Percentiles rank a stretch among this genome's conserved stretches.
These are phyloP conservation scores for Saccharomyces jurei DNA, from an alignment of 805 yeast genomes.

Conservation along the genomic window DNA sequence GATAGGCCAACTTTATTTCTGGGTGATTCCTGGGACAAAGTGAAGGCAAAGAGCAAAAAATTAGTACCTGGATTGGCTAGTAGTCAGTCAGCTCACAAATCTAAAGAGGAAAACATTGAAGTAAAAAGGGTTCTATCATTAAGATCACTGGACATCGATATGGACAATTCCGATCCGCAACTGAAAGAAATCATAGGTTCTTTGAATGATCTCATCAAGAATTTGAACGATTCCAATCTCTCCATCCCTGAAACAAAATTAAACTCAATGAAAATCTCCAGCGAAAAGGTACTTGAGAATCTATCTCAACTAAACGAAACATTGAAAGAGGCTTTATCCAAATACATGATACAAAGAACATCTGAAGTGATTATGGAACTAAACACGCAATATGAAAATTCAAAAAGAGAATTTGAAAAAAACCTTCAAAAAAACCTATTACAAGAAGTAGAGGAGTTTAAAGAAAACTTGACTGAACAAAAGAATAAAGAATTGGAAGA, in stretches of 20 bases:
- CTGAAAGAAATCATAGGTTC: slow-evolving; percentile 16
- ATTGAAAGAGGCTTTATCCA: slow-evolving; percentile 10
- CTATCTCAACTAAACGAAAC: slow-evolving; percentile 11
- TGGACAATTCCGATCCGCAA: slow-evolving; percentile 4
- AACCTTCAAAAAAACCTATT: slow-evolving; percentile 52
- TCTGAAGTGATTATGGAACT: slow-evolving; percentile 14
- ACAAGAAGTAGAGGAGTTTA: slow-evolving; percentile 54
- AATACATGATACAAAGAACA: slow-evolving; percentile 11
- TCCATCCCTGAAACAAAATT: slow-evolving; percentile 18
- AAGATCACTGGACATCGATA: background rate
- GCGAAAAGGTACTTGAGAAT: slow-evolving; percentile 9
- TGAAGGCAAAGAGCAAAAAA: slow-evolving; percentile 20
- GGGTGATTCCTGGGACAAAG: slow-evolving; percentile 11
- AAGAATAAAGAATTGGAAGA: slow-evolving; percentile 47
- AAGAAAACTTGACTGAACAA: slow-evolving; percentile 49
- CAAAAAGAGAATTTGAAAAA: slow-evolving; percentile 38
- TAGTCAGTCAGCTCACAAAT: slow-evolving; percentile 13
- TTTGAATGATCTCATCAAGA: slow-evolving; percentile 30
- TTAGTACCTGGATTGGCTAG: slow-evolving; percentile 16
- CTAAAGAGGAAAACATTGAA: background rate
- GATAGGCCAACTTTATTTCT: slow-evolving; percentile 2
- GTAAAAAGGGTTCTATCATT: background rate
- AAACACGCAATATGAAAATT: slow-evolving; percentile 17
- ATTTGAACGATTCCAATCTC: slow-evolving; percentile 32
- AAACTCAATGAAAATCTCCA: slow-evolving; percentile 8